Conservation (phyloP, 495 filamentous ascomycete species). For the Articulospora tetracladia region DNA sequence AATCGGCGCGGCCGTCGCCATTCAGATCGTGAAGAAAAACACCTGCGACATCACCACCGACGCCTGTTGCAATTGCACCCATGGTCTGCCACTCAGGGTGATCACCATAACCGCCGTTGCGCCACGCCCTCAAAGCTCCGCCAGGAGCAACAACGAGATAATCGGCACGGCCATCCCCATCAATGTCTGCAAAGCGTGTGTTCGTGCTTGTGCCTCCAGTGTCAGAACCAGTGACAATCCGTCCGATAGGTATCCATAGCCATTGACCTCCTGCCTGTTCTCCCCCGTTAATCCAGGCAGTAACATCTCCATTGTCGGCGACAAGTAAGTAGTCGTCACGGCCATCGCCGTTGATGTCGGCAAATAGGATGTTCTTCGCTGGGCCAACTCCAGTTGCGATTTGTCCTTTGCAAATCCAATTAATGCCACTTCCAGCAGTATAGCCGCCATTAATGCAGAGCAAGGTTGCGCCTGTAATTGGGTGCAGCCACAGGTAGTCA, state of each 20-base stretch:
- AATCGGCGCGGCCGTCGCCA: conserved; percentile 26
- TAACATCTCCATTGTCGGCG: conserved; percentile 19
- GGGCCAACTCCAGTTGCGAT: conserved; percentile 7
- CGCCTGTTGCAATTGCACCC: conserved; percentile 6
- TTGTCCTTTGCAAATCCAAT: conserved; percentile 6
- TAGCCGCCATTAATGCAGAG: conserved; percentile 7
- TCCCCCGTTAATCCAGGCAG: conserved; percentile 1
- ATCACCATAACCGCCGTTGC: conserved; percentile 15
- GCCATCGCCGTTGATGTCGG: conserved; percentile 32
- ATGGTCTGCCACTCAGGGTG: conserved; percentile 4
- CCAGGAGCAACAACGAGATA: conserved; percentile 18
- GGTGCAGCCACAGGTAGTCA: conserved; percentile 12
- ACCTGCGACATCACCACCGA: conserved; percentile 18
- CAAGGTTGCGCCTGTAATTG: conserved; percentile 7
- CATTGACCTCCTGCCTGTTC: conserved; percentile 1
- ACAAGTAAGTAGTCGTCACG: conserved; percentile 27
- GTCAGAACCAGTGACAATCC: not conserved
- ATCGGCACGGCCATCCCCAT: conserved; percentile 12
- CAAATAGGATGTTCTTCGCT: conserved; percentile 17
- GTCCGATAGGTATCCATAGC: not conserved
- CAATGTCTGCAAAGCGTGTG: conserved; percentile 2
- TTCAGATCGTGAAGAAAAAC: conserved; percentile 28
- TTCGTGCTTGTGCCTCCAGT: not conserved
- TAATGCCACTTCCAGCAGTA: not conserved
- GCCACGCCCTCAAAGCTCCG: conserved; percentile 2